Base-by-base conservation (phyloP, 305 asterid genomes). In the Solanum hybrid region DNA sequence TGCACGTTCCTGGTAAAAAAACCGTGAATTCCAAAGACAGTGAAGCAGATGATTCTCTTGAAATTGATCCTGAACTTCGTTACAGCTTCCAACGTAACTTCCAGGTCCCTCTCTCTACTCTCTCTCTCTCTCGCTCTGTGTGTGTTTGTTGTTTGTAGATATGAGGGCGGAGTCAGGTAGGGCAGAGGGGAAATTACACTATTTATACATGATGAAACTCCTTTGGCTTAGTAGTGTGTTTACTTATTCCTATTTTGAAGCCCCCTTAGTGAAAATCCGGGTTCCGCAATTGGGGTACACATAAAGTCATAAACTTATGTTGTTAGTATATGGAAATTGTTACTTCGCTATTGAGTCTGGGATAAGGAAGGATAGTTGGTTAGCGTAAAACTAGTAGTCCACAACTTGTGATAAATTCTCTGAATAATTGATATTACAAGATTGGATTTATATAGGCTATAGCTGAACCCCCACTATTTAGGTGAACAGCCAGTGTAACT, bases 11-110 rank as follows among this genome's bases (percentile, higher is more conserved):
- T 8, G 97, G 96, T 2, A 94, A 94, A 93, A 95, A 91, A 89
- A 69, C 91, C 5, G 80, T 36, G 42, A 91, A 88, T 83, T 91
- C 95, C 90, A 83, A 89, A 77, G 92, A 74, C 34, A 91, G 73
- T 6, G 95, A 92, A 37, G 96, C 92, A 9, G 92, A 92, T 22
- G 94, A 97, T 51, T 93, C 90, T 87, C 51, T 93, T 71, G 97
- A 96, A 91, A 96, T 97, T 86, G 99, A 96, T 90, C 96, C 99
- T 20, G 98, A 96, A 69, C 92, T 97, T n/a, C 99, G 99, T 46
- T 97, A 97, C 95, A 93, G 96, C 94, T 97, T 97, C 95, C 99
- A 96, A 95, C 98, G 99, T 89, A 97, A 96, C 88, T 95, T 91
- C 90, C 97, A 97, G 97, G 99, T 96, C 51, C 20, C 64, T 20